Percentiles rank a stretch among this genome's conserved stretches.
Evolutionary conservation across 2,329 filamentous ascomycete genomes (phyloP).

Genomic region (Penicillium sp.): DNA sequence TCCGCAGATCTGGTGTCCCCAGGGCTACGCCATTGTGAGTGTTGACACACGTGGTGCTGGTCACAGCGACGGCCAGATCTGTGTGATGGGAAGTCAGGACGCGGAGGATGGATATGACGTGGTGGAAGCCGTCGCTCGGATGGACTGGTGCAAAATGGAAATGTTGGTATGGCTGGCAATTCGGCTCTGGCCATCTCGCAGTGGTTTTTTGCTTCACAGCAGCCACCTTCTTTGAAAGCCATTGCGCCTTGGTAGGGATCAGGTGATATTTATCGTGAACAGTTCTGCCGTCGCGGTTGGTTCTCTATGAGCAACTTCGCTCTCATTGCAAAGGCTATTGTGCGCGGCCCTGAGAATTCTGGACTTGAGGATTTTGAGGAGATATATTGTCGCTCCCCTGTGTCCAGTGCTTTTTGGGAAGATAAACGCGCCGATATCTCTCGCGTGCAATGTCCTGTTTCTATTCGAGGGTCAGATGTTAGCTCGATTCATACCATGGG

Average conservation of each 20-base stretch:
- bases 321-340: constrained; percentile 41
- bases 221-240: constrained; percentile 43
- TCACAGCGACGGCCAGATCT: constrained; percentile 35
- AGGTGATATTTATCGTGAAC: constrained; percentile 45
- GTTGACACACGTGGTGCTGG: constrained; percentile 36
- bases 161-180: constrained; percentile 47
- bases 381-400: constrained; percentile 34
- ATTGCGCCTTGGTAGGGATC: constrained; percentile 51
- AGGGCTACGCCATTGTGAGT: constrained; percentile 36
- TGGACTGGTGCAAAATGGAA: constrained; percentile 50
- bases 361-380: constrained; percentile 44
- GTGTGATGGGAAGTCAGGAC: constrained; percentile 40
- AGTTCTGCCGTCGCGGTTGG: constrained; percentile 33
- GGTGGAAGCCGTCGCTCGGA: constrained; percentile 42
- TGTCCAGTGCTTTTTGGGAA: constrained; percentile 37
- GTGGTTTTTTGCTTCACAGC: constrained; percentile 43
- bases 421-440: constrained; percentile 38
- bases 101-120: constrained; percentile 45
- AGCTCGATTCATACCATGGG: constrained; percentile 38
- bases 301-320: constrained; percentile 23
- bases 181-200: constrained; percentile 45
- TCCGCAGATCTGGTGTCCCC: constrained; percentile 33
- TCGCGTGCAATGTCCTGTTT: constrained; percentile 36
- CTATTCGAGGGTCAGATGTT: constrained; percentile 35
- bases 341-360: constrained; percentile 28